Percentiles rank a stretch among this genome's conserved stretches.
Evolutionary conservation across 2,329 filamentous ascomycete species (phyloP).

Genomic region (Leptographium procerum): DNA sequence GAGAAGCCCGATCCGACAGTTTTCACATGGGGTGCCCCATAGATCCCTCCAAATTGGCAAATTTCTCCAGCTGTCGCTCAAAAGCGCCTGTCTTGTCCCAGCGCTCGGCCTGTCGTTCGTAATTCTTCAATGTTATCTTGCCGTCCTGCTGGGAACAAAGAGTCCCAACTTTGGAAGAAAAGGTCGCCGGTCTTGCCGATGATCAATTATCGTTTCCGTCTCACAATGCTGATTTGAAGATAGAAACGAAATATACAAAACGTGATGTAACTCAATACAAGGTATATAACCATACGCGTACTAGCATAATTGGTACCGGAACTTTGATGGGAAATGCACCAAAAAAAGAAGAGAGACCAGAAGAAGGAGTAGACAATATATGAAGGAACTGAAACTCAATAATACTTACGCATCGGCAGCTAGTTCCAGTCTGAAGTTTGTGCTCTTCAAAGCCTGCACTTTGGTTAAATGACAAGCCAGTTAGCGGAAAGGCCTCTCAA

Average conservation of each 20-base stretch:
- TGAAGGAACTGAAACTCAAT: constrained; percentile 9
- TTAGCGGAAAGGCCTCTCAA: constrained; percentile 4
- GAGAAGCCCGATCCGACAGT: not conserved
- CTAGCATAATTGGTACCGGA: not conserved
- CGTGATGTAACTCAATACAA: not conserved
- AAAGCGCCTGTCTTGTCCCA: too few species aligned
- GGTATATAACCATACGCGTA: not conserved
- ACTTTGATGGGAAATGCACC: not conserved
- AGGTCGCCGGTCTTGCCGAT: too few species aligned
- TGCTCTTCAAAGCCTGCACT: constrained; percentile 34
- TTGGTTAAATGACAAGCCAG: constrained; percentile 7
- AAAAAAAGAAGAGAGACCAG: constrained; percentile 6
- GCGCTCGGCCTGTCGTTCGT: too few species aligned
- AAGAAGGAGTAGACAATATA: constrained; percentile 7
- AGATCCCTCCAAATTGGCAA: not conserved
- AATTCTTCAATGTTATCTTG: too few species aligned
- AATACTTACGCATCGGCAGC: constrained; percentile 48
- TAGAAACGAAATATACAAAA: not conserved
- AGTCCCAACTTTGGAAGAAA: too few species aligned
- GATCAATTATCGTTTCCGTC: not conserved
- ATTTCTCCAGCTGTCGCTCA: not conserved
- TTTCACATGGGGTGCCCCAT: not conserved
- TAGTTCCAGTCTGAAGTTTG: constrained; percentile 39
- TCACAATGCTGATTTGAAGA: not conserved
- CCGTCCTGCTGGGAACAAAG: too few species aligned